Conservation (phyloP, 1,139 yeast genomes). For the Geotrichum fermentans region DNA sequence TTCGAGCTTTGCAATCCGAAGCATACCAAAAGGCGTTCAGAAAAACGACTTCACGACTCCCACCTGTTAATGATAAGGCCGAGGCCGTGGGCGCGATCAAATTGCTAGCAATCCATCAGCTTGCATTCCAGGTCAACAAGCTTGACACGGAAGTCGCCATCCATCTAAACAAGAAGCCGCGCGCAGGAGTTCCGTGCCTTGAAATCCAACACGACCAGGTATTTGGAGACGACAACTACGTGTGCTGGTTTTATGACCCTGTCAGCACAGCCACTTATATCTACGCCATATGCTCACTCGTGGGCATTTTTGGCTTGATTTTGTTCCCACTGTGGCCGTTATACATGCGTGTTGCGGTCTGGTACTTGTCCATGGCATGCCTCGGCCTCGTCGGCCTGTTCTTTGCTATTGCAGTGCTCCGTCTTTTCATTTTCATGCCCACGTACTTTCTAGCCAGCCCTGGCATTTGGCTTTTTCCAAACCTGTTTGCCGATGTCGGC, state of each 20-base stretch:
- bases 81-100: conserved; percentile 64
- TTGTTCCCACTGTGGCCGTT: conserved; percentile 96
- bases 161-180: conserved; percentile 58
- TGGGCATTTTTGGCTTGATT: conserved; percentile 66
- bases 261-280: conserved; percentile 58
- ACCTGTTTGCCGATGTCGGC: conserved; percentile 91
- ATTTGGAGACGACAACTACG: conserved; percentile 72
- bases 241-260: conserved; percentile 78
- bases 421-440: conserved; percentile 65
- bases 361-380: conserved; percentile 77
- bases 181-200: conserved; percentile 69
- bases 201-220: conserved; percentile 62
- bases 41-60: conserved; percentile 52
- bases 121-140: conserved; percentile 58
- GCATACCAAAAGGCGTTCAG: conserved; percentile 58
- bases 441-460: conserved; percentile 58
- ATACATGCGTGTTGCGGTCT: conserved; percentile 81
- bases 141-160: conserved; percentile 68
- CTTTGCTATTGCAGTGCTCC: conserved; percentile 70
- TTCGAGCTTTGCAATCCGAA: conserved; percentile 71
- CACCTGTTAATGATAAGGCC: conserved; percentile 48
- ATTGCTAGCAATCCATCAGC: conserved; percentile 62
- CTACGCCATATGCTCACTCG: conserved; percentile 60
- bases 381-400: conserved; percentile 71
- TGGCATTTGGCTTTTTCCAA: conserved; percentile 94